phyloP scores from a whole-genome alignment of 2,329 filamentous ascomycete species.

The Aphanocladium album region DNA sequence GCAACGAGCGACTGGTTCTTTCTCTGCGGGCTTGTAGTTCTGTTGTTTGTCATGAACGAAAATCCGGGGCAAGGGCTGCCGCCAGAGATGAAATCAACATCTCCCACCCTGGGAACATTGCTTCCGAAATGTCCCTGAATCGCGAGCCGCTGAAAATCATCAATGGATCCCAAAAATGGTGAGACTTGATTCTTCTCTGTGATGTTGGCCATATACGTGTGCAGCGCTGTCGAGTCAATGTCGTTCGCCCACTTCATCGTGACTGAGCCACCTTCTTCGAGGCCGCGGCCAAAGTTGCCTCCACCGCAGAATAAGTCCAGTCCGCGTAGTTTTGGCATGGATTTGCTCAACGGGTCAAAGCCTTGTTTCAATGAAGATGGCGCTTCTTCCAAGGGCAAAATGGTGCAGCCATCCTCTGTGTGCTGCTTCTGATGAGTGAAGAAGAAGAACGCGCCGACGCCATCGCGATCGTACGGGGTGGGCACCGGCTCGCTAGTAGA shows the following conservation, averaged over 20 bases:
- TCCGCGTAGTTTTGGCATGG: constrained; percentile 44
- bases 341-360: constrained; percentile 38
- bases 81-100: constrained; percentile 64
- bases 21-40: constrained; percentile 48
- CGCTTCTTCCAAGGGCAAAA: constrained; percentile 28
- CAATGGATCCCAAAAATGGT: constrained; percentile 67
- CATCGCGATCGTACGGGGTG: constrained; percentile 59
- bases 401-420: constrained; percentile 7
- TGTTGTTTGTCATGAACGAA: constrained; percentile 57
- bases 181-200: constrained; percentile 33
- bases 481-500: constrained; percentile 41
- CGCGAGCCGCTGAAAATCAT: constrained; percentile 56
- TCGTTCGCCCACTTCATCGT: constrained; percentile 66
- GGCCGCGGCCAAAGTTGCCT: constrained; percentile 69
- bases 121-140: constrained; percentile 44
- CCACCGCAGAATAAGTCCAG: constrained; percentile 75
- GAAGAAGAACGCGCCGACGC: constrained; percentile 62
- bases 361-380: constrained; percentile 47
- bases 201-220: constrained; percentile 68
- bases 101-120: constrained; percentile 52
- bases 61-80: constrained; percentile 78
- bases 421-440: constrained; percentile 40
- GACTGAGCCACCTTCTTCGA: constrained; percentile 66
- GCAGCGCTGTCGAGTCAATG: constrained; percentile 56
- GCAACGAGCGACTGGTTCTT: constrained; percentile 74